These are phyloP conservation scores for Starmerella scarabaei DNA, from an alignment of 805 yeast genomes.

Conservation along the genomic window DNA sequence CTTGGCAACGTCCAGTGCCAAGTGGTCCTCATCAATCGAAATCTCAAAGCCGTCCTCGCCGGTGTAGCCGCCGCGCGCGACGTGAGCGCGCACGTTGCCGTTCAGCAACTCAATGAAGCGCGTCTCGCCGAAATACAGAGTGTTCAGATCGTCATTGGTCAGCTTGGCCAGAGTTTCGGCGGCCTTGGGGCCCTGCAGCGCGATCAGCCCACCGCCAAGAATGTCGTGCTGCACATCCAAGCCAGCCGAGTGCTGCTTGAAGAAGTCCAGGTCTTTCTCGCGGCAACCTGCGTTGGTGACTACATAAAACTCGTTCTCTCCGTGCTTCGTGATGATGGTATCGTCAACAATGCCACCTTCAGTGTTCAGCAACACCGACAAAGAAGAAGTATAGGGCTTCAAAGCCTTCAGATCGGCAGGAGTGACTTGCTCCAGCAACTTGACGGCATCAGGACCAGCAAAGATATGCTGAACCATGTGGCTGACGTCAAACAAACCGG, in stretches of 20 bases:
- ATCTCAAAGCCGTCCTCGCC: constrained; percentile 98
- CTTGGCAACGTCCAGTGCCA: constrained; percentile 48
- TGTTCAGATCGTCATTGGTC: constrained; percentile 44
- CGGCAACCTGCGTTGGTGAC: constrained; percentile 96
- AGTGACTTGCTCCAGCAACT: constrained; percentile 65
- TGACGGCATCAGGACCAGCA: constrained; percentile 52
- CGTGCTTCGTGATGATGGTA: constrained; percentile 74
- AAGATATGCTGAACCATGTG: constrained; percentile 92
- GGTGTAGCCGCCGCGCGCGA: constrained; percentile 94
- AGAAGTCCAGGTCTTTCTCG: constrained; percentile 59
- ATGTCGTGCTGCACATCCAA: constrained; percentile 29
- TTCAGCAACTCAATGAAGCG: constrained; percentile 32
- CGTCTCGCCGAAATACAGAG: constrained; percentile 64
- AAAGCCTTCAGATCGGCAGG: constrained; percentile 68
- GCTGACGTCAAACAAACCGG: constrained; percentile 90
- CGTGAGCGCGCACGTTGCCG: constrained; percentile 37
- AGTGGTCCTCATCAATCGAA: constrained; percentile 45
- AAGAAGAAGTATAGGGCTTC: constrained; percentile 47
- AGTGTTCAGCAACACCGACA: constrained; percentile 58
- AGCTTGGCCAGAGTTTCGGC: constrained; percentile 51
- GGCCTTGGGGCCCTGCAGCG: constrained; percentile 88
- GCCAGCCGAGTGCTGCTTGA: constrained; percentile 40
- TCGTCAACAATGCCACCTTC: constrained; percentile 90
- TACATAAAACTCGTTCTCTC: constrained; percentile 58
- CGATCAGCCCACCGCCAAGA: constrained; percentile 65